Conservation (phyloP, 345 rosid species). For the Raphanus raphanistrum region DNA sequence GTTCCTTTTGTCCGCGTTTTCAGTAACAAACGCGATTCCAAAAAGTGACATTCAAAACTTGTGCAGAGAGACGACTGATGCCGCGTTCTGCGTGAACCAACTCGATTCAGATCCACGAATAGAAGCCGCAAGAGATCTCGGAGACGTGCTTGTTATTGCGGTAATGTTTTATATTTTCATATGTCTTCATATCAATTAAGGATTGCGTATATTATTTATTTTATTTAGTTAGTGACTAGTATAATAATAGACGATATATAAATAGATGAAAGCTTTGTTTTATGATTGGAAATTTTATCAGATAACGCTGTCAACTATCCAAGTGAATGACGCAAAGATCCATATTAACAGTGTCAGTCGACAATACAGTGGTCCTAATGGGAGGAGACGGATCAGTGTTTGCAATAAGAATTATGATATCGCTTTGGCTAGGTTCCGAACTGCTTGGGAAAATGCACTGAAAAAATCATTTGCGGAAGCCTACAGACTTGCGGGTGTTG, state of each 20-base stretch:
- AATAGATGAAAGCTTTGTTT: not conserved
- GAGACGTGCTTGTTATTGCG: conserved; percentile 13
- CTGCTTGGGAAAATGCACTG: conserved; percentile 7
- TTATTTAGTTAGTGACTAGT: not conserved
- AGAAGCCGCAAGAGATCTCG: not conserved
- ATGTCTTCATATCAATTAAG: not conserved
- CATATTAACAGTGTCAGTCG: not conserved
- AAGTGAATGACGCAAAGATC: conserved; percentile 4
- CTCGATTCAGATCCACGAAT: not conserved
- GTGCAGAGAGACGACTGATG: conserved; percentile 3
- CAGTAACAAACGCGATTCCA: conserved; percentile 17
- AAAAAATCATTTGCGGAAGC: not conserved
- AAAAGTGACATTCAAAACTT: not conserved
- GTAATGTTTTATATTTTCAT: not conserved
- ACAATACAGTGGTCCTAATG: not conserved
- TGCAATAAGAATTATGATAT: conserved; percentile 7
- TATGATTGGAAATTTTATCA: not conserved
- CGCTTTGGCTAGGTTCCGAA: not conserved
- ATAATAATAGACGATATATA: not conserved
- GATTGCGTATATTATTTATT: not conserved
- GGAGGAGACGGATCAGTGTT: conserved; percentile 12
- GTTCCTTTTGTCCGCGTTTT: not conserved
- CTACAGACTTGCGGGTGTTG: not conserved
- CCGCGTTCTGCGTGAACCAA: not conserved
- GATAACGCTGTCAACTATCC: not conserved